phyloP scores from a whole-genome alignment of 257 asterid genomes.

The Nicotiana otophora region DNA sequence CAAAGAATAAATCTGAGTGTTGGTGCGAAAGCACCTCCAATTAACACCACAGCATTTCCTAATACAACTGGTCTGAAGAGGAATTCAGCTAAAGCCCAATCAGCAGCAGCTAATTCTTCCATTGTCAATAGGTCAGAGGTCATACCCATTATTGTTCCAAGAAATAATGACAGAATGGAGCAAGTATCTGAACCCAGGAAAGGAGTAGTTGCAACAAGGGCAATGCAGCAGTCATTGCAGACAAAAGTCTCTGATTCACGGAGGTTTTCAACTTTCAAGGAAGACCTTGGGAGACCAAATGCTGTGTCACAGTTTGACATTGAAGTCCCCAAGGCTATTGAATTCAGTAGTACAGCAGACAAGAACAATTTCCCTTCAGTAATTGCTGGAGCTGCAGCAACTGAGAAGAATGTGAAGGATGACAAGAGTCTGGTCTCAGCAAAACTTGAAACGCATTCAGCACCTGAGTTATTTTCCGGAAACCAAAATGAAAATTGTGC shows the following conservation, averaged over 20 bases:
- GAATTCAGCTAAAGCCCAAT: constrained; percentile 59
- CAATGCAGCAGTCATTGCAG: constrained; percentile 50
- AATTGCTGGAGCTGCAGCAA: constrained; percentile 38
- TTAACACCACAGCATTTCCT: constrained; percentile 35
- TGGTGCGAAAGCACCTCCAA: constrained; percentile 46
- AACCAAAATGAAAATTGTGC: constrained; percentile 52
- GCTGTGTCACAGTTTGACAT: constrained; percentile 41
- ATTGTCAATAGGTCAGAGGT: constrained; percentile 61
- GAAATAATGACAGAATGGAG: constrained; percentile 62
- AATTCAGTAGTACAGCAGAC: constrained; percentile 36
- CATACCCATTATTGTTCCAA: constrained; percentile 72
- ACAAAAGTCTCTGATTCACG: constrained; percentile 55
- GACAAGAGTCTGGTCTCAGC: constrained; percentile 41
- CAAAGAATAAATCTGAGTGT: constrained; percentile 53
- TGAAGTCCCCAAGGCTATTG: constrained; percentile 46
- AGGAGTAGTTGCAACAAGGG: constrained; percentile 61
- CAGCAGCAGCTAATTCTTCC: constrained; percentile 39
- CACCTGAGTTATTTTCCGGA: constrained; percentile 35
- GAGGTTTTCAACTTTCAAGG: constrained; percentile 48
- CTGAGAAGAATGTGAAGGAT: constrained; percentile 46
- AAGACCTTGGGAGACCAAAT: constrained; percentile 47
- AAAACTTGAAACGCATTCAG: constrained; percentile 38
- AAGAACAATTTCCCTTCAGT: constrained; percentile 36
- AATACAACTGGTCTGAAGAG: constrained; percentile 52
- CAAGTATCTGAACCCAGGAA: constrained; percentile 70